Base-by-base conservation (phyloP, 108 stramenopile species). In the Stephanodiscus triporus region DNA sequence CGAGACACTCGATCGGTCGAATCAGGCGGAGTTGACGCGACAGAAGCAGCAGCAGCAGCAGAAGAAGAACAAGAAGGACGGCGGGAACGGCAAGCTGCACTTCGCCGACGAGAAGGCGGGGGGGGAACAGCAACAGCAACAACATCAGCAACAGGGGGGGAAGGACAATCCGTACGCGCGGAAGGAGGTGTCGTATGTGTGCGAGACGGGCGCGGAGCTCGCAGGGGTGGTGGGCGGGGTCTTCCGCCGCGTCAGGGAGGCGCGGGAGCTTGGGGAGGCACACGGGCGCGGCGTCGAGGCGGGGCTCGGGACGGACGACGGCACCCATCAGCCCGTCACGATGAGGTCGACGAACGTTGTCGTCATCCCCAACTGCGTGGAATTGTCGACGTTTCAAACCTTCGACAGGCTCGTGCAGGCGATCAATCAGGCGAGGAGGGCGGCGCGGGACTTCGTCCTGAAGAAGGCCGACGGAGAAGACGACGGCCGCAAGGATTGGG, bases 141-240 rank as follows among this genome's bases (percentile, higher is more conserved):
- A 30, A 2, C 26, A 22, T 22, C 20, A 10, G 17, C 0, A 42
- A 43, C 30, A 42, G 37, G 59, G n/a, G 47, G 45, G 42, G 24
- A 43, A 16, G 19, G 54, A 85, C 24, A 89, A 87, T 82, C 92
- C 90, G 4, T 83, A 89, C 50, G 78, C 77, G 10, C 81, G 90
- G 17, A 94, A 94, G 73, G 92, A 94, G 79, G 89, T 94, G 9
- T 73, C 66, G 17, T 94, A 94, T 54, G 87, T 86, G 48, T 94
- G 92, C 68, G 92, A 94, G 72, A 76, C 81, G 40, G 70, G 65
- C 14, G 59, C 54, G 22, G 86, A 89, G 10, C 49, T 79, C n/a
- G 63, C 76, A 9, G 72, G 69, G 63, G 77, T 89, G 36, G 79
- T 89, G 27, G 88, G 90, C 23, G 82, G 86, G 26, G 77, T 90